These are phyloP conservation scores for Labyrinthula sp. DNA, from an alignment of 352 stramenopile species.

Conservation along the genomic window DNA sequence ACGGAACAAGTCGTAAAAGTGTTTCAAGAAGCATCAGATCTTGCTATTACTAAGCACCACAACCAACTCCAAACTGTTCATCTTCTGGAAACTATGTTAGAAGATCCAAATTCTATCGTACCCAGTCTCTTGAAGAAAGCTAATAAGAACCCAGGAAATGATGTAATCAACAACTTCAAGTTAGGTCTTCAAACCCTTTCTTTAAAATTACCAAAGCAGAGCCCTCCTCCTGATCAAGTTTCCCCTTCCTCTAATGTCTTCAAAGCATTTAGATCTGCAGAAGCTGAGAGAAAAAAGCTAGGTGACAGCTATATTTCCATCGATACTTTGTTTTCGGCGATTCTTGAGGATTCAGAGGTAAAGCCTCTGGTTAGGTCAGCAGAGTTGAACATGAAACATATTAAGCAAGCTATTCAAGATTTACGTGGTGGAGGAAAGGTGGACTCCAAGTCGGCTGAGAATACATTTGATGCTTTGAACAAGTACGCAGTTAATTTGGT, in stretches of 20 bases:
- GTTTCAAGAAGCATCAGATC: too few relatives aligned
- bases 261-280: slow-evolving; percentile 53
- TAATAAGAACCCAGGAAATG: too few relatives aligned
- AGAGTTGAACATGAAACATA: slow-evolving; percentile 42
- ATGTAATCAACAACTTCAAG: too few relatives aligned
- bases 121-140: too few relatives aligned
- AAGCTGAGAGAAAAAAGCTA: slow-evolving; percentile 51
- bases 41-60: too few relatives aligned
- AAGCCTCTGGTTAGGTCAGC: slow-evolving; percentile 45
- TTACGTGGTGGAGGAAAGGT: slow-evolving; percentile 46
- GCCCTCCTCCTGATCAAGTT: slow-evolving; percentile 45
- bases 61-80: too few relatives aligned
- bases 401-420: slow-evolving; percentile 45
- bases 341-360: slow-evolving; percentile 45
- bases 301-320: slow-evolving; percentile 52
- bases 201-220: slow-evolving; percentile 49
- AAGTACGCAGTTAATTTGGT: slow-evolving; percentile 54
- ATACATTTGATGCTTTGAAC: slow-evolving; percentile 55
- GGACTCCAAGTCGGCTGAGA: slow-evolving; percentile 55
- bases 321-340: slow-evolving; percentile 48
- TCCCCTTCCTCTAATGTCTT: slow-evolving; percentile 43
- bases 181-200: too few relatives aligned
- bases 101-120: too few relatives aligned
- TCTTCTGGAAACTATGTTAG: too few relatives aligned
- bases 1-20: too few relatives aligned